Percentiles rank a stretch among this genome's conserved stretches.
phyloP scores from a whole-genome alignment of 352 stramenopile genomes.

The Phytophthora sansomeana region DNA sequence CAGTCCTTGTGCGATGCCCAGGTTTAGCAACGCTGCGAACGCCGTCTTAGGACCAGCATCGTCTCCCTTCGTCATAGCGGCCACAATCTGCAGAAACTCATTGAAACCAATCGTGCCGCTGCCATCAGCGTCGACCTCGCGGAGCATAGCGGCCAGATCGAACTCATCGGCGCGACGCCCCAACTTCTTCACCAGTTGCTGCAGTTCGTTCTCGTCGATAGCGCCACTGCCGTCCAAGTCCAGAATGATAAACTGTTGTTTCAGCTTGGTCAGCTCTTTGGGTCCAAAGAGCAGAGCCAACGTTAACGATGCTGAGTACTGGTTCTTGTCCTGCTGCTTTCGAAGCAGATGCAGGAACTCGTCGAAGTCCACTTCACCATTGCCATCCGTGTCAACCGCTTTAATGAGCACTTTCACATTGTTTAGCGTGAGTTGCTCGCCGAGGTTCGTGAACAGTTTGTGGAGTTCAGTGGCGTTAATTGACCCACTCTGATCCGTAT shows the following conservation, averaged over 20 bases:
- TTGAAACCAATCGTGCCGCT: constrained; percentile 78
- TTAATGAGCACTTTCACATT: constrained; percentile 67
- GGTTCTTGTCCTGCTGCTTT: constrained; percentile 67
- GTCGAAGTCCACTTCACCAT: constrained; percentile 76
- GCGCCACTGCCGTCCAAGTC: constrained; percentile 72
- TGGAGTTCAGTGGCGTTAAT: constrained; percentile 70
- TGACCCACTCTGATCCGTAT: constrained; percentile 65
- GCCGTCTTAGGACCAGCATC: constrained; percentile 37
- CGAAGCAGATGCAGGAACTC: constrained; percentile 71
- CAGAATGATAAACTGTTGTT: constrained; percentile 71
- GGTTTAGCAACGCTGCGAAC: constrained; percentile 59
- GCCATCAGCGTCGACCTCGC: constrained; percentile 70
- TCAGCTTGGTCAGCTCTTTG: constrained; percentile 73
- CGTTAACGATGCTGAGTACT: constrained; percentile 69
- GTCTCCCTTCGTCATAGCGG: constrained; percentile 58
- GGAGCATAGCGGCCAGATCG: constrained; percentile 64
- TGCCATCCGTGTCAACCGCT: constrained; percentile 60
- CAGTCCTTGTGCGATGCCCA: constrained; percentile 71
- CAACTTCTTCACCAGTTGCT: constrained; percentile 67
- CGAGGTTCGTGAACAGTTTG: constrained; percentile 63
- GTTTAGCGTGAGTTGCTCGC: constrained; percentile 65
- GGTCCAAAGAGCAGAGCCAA: constrained; percentile 70
- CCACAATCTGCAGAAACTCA: constrained; percentile 76
- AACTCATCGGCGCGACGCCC: constrained; percentile 52
- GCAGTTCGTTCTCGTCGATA: constrained; percentile 75